phyloP scores from a whole-genome alignment of 176 grass and related monocot species.

The Rhynchospora breviuscula region DNA sequence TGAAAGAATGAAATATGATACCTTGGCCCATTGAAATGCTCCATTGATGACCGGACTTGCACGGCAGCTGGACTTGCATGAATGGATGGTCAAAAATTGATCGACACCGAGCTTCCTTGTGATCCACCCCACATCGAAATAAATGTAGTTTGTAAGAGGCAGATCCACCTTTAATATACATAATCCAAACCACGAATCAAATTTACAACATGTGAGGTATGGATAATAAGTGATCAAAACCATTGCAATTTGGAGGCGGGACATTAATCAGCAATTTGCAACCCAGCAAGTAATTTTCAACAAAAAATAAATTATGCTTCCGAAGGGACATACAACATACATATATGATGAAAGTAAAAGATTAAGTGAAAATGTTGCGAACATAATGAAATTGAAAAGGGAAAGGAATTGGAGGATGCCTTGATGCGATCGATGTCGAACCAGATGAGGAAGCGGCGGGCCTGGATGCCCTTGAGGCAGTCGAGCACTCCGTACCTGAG shows the following conservation, averaged over 20 bases:
- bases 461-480: slow-evolving; percentile 41
- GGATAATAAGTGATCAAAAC: too few relatives aligned
- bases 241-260: too few relatives aligned
- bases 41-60: background rate
- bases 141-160: slow-evolving; percentile 49
- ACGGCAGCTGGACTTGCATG: slow-evolving; percentile 36
- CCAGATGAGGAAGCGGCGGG: slow-evolving; percentile 67
- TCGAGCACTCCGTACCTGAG: slow-evolving; percentile 53
- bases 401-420: slow-evolving; percentile 25
- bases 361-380: too few relatives aligned
- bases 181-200: background rate
- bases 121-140: slow-evolving; percentile 71
- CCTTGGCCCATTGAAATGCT: slow-evolving; percentile 11
- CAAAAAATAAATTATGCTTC: too few relatives aligned
- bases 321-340: too few relatives aligned
- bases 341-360: too few relatives aligned
- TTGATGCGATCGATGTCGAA: slow-evolving; percentile 50
- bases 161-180: slow-evolving; percentile 12
- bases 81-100: slow-evolving; percentile 56
- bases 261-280: too few relatives aligned
- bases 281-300: too few relatives aligned
- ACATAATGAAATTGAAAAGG: background rate
- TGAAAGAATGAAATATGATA: background rate
- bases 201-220: background rate
- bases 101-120: slow-evolving; percentile 50